Percentiles rank a stretch among this genome's conserved stretches.
Evolutionary conservation across 306 rosid genomes (phyloP).

Genomic region (Cicer judaicum): DNA sequence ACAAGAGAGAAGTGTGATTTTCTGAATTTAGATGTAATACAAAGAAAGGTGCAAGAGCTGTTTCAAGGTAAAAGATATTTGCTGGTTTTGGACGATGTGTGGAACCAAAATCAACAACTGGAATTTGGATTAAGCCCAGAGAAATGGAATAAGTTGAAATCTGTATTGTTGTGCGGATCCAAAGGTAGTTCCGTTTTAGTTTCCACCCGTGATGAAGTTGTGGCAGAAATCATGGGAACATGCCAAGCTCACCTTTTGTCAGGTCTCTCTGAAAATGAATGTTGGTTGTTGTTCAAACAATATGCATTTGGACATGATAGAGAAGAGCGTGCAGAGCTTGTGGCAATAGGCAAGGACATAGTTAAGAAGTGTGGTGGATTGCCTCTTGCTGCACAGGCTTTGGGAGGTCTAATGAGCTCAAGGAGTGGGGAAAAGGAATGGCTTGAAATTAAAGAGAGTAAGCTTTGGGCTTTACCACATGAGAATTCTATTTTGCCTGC

Average conservation of each 20-base stretch:
- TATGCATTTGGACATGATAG: too few relatives aligned
- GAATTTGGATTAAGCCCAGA: background rate
- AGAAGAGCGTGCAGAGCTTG: background rate
- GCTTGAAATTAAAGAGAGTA: background rate
- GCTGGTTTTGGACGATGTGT: background rate
- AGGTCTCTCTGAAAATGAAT: background rate
- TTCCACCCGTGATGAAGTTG: background rate
- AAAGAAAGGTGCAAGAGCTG: background rate
- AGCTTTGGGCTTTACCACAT: background rate
- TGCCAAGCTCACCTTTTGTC: background rate
- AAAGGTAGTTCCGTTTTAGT: background rate
- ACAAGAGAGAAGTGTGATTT: background rate
- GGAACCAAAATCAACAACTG: background rate
- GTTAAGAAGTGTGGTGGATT: background rate
- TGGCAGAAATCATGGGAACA: background rate
- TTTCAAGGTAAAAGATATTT: conserved; percentile 1
- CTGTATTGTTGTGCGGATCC: background rate
- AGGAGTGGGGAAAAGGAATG: background rate
- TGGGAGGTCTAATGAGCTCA: background rate
- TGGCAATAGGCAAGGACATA: background rate
- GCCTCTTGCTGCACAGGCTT: background rate
- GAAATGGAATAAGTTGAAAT: background rate
- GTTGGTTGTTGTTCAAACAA: conserved; percentile 17
- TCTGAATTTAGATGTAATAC: background rate
- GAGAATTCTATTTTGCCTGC: background rate